Evolutionary conservation across 495 filamentous ascomycete genomes (phyloP), one percentile per base, ranked within the genome.

Genomic region (Aspergillus ostianus): DNA sequence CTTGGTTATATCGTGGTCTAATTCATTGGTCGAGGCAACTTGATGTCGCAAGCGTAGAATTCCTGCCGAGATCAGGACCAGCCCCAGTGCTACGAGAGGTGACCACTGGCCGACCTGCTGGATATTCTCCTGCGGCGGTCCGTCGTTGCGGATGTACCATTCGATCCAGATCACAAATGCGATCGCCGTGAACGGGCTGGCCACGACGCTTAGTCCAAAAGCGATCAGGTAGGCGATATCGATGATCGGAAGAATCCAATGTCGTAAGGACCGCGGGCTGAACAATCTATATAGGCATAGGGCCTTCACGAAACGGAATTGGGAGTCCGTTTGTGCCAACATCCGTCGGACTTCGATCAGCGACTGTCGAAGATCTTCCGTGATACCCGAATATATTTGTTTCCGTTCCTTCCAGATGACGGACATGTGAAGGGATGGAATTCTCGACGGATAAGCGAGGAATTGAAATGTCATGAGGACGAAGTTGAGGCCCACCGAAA

Each of bases 41-140:
- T 60, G 53, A 53, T 70, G 68, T 29, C 69, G 72, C 8, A 75
- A 56, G 12, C 63, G 68, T 17, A 72, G 19, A 21, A 75, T 63
- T 0, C 19, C 69, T 0, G 72, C 70, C 3, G 72, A 75, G 7
- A 72, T 46, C 10, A 73, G 30, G 8, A 75, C 54, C 7, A 75
- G 55, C 5, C 53, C 69, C 23, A 73, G 63, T 13, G 67, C 64
- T 5, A 67, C 64, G 7, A 71, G 45, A n/a, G 67, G 70, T 2
- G 65, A 57, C 72, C 72, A 75, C 47, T 75, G 72, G 3, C 72
- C 72, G 13, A 75, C 72, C 47, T 75, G 70, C 10, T 65, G 63
- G 3, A 69, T 69, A 36, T 56, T 63, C 52, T 73, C 70, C 47
- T 69, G 65, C 6, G 62, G 60, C 0, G 72, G 72, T 0, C 72